A percentile compares a stretch with the other conserved stretches of the same genome.
These are phyloP conservation scores for Xylariaceae sp. DNA, from an alignment of 2,329 filamentous ascomycete genomes.

Conservation along the genomic window DNA sequence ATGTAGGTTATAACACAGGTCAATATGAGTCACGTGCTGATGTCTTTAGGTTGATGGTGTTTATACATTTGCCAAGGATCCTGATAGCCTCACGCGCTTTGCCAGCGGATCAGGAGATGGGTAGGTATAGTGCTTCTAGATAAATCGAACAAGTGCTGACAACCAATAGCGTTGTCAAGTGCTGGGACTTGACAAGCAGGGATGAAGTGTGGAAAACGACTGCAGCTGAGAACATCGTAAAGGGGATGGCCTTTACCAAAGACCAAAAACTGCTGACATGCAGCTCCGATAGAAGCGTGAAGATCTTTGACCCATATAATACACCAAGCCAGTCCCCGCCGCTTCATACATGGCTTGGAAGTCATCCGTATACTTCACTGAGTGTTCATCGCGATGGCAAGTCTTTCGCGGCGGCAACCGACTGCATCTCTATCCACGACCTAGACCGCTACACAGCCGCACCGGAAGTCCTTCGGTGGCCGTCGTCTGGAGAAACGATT, in stretches of 20 bases:
- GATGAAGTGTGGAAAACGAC: conserved; percentile 77
- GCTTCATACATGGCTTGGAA: conserved; percentile 82
- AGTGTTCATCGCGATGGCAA: conserved; percentile 81
- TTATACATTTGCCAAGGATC: conserved; percentile 82
- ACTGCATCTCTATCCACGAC: conserved; percentile 87
- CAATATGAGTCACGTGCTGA: conserved; percentile 5
- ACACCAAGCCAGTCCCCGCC: conserved; percentile 72
- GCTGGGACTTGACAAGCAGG: conserved; percentile 35
- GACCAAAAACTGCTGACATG: conserved; percentile 87
- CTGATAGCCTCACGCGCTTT: conserved; percentile 72
- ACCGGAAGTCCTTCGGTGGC: conserved; percentile 84
- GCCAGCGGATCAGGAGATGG: conserved; percentile 91
- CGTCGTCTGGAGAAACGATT: conserved; percentile 83
- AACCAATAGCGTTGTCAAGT: conserved; percentile 70
- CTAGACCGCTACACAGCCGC: conserved; percentile 80
- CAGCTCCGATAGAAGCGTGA: conserved; percentile 83
- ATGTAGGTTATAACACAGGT: conserved; percentile 52
- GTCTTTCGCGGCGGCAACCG: conserved; percentile 76
- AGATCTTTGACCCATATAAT: conserved; percentile 90
- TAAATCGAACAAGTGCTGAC: conserved; percentile 13
- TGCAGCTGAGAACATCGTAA: conserved; percentile 93
- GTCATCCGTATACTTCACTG: conserved; percentile 80
- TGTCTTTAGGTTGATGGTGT: conserved; percentile 72
- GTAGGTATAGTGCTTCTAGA: not conserved
- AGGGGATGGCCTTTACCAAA: conserved; percentile 86